These are phyloP conservation scores for Daedaleopsis sinensis DNA, from an alignment of 768 basidiomycete genomes.

Conservation along the genomic window DNA sequence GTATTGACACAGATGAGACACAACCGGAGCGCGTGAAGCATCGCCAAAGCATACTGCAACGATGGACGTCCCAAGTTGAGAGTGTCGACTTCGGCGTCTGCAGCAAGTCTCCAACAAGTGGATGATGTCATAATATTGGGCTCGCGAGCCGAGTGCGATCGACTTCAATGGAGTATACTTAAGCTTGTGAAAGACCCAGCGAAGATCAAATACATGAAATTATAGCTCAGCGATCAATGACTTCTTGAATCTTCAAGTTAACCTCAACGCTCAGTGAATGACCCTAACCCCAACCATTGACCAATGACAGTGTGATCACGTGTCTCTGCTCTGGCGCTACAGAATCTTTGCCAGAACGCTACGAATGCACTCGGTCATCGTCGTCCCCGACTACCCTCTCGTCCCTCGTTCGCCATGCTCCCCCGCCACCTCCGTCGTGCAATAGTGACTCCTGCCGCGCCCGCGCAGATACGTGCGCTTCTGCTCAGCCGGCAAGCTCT, in stretches of 20 bases:
- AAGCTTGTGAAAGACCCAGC: too few species aligned
- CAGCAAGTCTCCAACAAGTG: too few species aligned
- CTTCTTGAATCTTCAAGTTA: too few species aligned
- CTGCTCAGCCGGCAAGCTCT: constrained; percentile 20
- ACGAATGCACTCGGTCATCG: constrained; percentile 10
- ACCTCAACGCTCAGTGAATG: too few species aligned
- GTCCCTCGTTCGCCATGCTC: constrained; percentile 37
- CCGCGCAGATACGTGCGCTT: constrained; percentile 28
- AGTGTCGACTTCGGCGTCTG: too few species aligned
- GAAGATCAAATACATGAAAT: too few species aligned
- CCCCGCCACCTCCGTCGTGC: constrained; percentile 50
- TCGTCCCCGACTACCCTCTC: background rate
- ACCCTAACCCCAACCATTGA: background rate
- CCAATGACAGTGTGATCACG: too few species aligned
- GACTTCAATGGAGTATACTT: too few species aligned
- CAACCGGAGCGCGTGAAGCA: background rate
- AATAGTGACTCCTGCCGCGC: constrained; percentile 34
- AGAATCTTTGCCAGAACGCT: constrained; percentile 20
- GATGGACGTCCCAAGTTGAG: background rate
- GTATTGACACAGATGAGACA: background rate
- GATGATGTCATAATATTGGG: background rate
- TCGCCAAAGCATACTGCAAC: constrained; percentile 3
- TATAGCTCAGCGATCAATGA: too few species aligned
- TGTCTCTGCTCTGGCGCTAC: background rate
- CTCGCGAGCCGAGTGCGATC: too few species aligned